Evolutionary conservation across 805 yeast genomes (phyloP).

Genomic region (Clavispora phyllophila): DNA sequence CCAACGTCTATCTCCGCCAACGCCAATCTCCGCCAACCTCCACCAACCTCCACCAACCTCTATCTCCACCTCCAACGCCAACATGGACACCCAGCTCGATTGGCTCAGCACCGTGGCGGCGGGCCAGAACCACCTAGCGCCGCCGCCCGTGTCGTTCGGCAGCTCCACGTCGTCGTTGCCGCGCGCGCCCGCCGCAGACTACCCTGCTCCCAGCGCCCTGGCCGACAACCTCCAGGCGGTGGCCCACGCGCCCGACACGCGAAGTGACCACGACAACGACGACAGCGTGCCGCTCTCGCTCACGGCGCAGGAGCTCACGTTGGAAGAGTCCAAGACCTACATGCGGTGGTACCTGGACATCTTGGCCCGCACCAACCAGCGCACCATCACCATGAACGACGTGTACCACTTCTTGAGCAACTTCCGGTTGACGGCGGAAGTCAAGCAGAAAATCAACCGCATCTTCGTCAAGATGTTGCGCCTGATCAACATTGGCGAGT

Average conservation of each 20-base stretch:
- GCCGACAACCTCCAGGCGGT: conserved; percentile 12
- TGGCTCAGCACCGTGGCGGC: conserved; percentile 8
- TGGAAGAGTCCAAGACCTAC: conserved; percentile 78
- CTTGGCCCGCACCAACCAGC: conserved; percentile 61
- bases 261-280: conserved; percentile 23
- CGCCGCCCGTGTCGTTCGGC: conserved; percentile 14
- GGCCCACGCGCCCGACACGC: background rate
- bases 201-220: conserved; percentile 9
- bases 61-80: background rate
- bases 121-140: conserved; percentile 3
- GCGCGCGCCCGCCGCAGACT: conserved; percentile 1
- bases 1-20: too few species aligned
- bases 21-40: too few species aligned
- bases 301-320: conserved; percentile 62
- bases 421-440: conserved; percentile 54
- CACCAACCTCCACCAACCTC: too few species aligned
- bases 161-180: conserved; percentile 2
- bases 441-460: conserved; percentile 46
- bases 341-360: conserved; percentile 92
- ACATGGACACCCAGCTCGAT: conserved; percentile 12
- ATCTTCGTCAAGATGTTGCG: conserved; percentile 49
- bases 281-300: conserved; percentile 55
- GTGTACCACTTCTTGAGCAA: conserved; percentile 75
- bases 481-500: conserved; percentile 80
- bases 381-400: conserved; percentile 66